phyloP scores from a whole-genome alignment of 73 alveolate species.

The Paramecium caudatum region DNA sequence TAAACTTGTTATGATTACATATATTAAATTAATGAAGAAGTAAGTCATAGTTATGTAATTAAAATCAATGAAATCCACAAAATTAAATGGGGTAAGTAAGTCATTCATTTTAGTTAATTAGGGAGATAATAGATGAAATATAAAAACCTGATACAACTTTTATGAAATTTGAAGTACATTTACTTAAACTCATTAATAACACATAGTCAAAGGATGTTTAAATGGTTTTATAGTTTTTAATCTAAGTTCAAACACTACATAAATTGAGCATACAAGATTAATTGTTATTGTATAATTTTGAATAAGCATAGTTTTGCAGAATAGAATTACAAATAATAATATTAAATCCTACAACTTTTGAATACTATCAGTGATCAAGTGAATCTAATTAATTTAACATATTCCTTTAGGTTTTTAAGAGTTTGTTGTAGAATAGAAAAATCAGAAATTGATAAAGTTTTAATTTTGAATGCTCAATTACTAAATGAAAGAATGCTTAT shows the following conservation, averaged over 20 bases:
- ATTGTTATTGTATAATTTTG: conserved; percentile 5
- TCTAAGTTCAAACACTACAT: background rate
- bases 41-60: too few species aligned
- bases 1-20: too few species aligned
- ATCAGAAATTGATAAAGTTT: background rate
- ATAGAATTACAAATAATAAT: background rate
- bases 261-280: conserved; percentile 9
- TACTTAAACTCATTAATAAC: background rate
- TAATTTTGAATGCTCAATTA: background rate
- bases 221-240: background rate
- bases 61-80: too few species aligned
- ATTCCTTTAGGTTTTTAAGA: background rate
- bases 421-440: conserved; percentile 18
- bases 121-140: conserved; percentile 15
- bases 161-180: background rate
- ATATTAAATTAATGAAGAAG: too few species aligned
- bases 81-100: conserved; percentile 49
- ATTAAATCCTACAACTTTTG: background rate
- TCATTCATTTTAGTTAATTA: background rate
- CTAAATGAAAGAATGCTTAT: background rate
- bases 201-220: background rate
- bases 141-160: background rate
- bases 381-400: background rate
- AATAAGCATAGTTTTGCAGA: background rate
- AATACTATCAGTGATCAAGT: background rate